These are phyloP conservation scores for Pseudogymnoascus sp. DNA, from an alignment of 2,329 filamentous ascomycete species.

Conservation along the genomic window DNA sequence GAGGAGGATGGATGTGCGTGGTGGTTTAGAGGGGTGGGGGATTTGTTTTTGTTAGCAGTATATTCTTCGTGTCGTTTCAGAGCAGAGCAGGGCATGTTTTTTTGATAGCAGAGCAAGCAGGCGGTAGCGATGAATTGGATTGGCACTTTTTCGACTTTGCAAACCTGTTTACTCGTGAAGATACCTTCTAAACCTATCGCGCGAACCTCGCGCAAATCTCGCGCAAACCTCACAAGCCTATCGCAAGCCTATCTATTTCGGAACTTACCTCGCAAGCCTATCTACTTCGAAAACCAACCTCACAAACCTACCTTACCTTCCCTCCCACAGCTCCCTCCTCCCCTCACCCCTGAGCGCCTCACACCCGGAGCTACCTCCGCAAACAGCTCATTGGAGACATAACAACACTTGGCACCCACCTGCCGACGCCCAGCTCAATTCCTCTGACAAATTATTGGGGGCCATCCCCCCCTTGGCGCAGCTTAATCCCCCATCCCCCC, in stretches of 20 bases:
- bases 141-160: background rate
- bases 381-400: background rate
- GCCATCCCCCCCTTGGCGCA: background rate
- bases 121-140: constrained; percentile 3
- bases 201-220: too few relatives aligned
- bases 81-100: background rate
- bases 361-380: background rate
- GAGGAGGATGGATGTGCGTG: background rate
- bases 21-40: background rate
- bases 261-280: background rate
- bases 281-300: background rate
- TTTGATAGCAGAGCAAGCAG: background rate
- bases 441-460: background rate
- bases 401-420: background rate
- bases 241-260: background rate
- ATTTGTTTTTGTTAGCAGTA: background rate
- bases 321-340: background rate
- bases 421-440: background rate
- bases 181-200: too few relatives aligned
- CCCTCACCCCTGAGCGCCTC: background rate
- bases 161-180: background rate
- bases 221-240: background rate
- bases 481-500: background rate
- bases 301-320: background rate
- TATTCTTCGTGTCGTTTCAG: constrained; percentile 1